Base-by-base conservation (phyloP, 2,329 filamentous ascomycete species). In the Aureobasidium melanogenum region DNA sequence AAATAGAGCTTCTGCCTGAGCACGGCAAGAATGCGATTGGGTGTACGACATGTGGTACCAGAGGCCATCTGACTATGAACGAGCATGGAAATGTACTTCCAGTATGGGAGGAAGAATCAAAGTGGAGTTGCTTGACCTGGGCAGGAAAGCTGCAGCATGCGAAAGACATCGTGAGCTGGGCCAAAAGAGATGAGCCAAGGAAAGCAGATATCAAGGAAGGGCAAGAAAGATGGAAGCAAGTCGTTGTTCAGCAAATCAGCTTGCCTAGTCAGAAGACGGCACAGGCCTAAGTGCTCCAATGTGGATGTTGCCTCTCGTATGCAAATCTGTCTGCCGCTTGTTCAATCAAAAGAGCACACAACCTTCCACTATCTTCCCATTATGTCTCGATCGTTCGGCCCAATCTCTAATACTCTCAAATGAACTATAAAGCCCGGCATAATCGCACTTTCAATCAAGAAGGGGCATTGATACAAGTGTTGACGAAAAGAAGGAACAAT, bases 1-100 rank as follows among this genome's bases (percentile, higher is more conserved):
- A 54, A 24, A 47, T 63, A 26, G 62, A 63, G 24, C 34, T 63
- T 15, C n/a, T 54, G 36, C 34, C 36, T 26, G 50, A n/a, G 15
- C 43, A 52, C 3, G 36, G 61, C 4, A 60, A 55, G 24, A 62
- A 63, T 24, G 38, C 41, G 5, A 52, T 63, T 26, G 59, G 55
- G 5, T 63, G 62, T 38, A 54, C 57, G n/a, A 62, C 60, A 7
- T 63, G 62, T 10, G 62, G 62, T 24, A 60, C 62, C 4, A 50
- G 55, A 38, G 62, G 62, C 6, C 47, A 34, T 6, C 19, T 63
- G 19, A 28, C 34, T 10, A 30, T 62, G 4, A 22, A 36, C 7
- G n/a, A 41, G 15, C 39, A 60, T 24, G 62, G 44, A 3, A 12
- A 48, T 12, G 48, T 63, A 9, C 7, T 47, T 15, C 54, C 62